phyloP scores from a whole-genome alignment of 805 yeast species.

The Metschnikowia cubensis region DNA sequence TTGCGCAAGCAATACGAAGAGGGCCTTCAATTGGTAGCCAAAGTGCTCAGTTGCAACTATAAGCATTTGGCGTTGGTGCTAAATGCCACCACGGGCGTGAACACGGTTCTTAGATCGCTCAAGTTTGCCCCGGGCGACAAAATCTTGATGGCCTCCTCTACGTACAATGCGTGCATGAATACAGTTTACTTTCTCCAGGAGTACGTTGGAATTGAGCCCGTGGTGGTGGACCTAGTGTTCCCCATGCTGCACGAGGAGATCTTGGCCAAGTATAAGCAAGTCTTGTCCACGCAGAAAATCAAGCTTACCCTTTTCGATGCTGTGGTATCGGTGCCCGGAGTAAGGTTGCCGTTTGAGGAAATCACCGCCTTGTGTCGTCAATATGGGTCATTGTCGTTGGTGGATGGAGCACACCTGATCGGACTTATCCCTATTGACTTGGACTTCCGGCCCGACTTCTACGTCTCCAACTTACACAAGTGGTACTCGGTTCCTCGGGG shows the following conservation, averaged over 20 bases:
- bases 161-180: slow-evolving; percentile 54
- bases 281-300: slow-evolving; percentile 20
- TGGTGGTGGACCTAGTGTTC: slow-evolving; percentile 16
- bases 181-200: slow-evolving; percentile 41
- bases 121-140: slow-evolving; percentile 51
- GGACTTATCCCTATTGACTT: slow-evolving; percentile 51
- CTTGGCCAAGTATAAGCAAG: slow-evolving; percentile 21
- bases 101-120: slow-evolving; percentile 51
- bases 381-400: slow-evolving; percentile 47
- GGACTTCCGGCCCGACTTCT: slow-evolving; percentile 54
- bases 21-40: slow-evolving; percentile 36
- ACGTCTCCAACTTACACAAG: slow-evolving; percentile 61
- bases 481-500: slow-evolving; percentile 62
- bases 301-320: slow-evolving; percentile 53
- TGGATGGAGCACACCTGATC: slow-evolving; percentile 72
- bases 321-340: slow-evolving; percentile 63
- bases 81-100: slow-evolving; percentile 61
- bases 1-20: slow-evolving; percentile 26
- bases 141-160: slow-evolving; percentile 45
- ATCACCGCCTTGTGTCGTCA: slow-evolving; percentile 44
- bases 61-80: slow-evolving; percentile 48
- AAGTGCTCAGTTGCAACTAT: slow-evolving; percentile 44
- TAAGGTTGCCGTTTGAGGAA: slow-evolving; percentile 50
- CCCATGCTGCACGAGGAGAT: slow-evolving; percentile 21
- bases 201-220: slow-evolving; percentile 24